phyloP scores from a whole-genome alignment of 495 filamentous ascomycete species.

The Daldinia loculata region DNA sequence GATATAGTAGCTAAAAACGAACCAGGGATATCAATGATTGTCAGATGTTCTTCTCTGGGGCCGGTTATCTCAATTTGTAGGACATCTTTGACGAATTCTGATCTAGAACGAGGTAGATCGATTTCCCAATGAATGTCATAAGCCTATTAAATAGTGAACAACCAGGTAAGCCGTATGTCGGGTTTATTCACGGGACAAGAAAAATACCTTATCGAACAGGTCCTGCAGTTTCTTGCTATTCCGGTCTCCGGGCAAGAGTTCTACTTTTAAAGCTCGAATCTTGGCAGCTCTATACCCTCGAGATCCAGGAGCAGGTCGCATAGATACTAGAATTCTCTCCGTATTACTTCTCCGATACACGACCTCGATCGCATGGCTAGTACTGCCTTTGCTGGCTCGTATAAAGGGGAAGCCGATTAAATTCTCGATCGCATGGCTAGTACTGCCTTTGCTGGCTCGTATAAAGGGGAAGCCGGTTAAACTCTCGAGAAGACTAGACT shows the following conservation, averaged over 20 bases:
- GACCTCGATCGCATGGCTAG: constrained; percentile 66
- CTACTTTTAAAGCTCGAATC: constrained; percentile 30
- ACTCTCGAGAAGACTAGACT: constrained; percentile 59
- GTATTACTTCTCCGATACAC: constrained; percentile 49
- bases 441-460: constrained; percentile 56
- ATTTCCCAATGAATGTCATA: not conserved
- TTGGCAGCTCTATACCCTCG: constrained; percentile 11
- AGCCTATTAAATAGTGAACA: not conserved
- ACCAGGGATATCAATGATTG: constrained; percentile 65
- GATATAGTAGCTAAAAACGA: too few species aligned
- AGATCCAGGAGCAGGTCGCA: not conserved
- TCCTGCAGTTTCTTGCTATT: constrained; percentile 40
- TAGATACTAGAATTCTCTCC: constrained; percentile 22
- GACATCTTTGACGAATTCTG: constrained; percentile 60
- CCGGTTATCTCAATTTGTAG: constrained; percentile 66
- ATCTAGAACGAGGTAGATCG: not conserved
- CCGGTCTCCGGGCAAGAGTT: constrained; percentile 36
- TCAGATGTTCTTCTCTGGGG: constrained; percentile 64
- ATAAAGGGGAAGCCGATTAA: constrained; percentile 60
- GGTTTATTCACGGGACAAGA: not conserved
- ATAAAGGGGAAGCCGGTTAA: constrained; percentile 60
- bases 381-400: constrained; percentile 56
- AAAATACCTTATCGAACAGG: constrained; percentile 42
- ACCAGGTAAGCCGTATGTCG: not conserved
- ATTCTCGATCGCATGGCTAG: constrained; percentile 63